A percentile compares a stretch with the other conserved stretches of the same genome.
Evolutionary conservation across 208 protist species (phyloP).

Genomic region (Leishmania gerbilli): DNA sequence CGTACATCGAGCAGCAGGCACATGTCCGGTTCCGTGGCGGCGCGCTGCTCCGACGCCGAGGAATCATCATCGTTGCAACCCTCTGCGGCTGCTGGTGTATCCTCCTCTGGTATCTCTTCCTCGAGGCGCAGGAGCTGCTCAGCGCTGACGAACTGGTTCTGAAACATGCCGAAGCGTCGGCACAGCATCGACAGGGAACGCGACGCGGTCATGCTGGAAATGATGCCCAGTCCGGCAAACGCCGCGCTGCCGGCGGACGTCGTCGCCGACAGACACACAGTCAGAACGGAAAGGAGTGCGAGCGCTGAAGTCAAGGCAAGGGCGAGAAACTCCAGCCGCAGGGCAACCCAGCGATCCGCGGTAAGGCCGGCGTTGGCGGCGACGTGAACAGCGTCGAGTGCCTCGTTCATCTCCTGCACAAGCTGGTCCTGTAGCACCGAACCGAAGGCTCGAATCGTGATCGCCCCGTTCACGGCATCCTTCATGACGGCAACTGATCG

Average conservation of each 20-base stretch:
- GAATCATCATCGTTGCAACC: constrained; percentile 4
- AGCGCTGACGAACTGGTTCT: constrained; percentile 80
- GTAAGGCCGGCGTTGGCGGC: constrained; percentile 54
- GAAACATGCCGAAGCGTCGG: constrained; percentile 67
- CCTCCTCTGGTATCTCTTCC: constrained; percentile 40
- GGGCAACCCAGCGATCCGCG: constrained; percentile 70
- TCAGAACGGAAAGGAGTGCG: constrained; percentile 61
- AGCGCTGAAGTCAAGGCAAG: constrained; percentile 63
- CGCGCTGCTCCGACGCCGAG: constrained; percentile 3
- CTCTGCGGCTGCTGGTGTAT: constrained; percentile 1
- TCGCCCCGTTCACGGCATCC: constrained; percentile 62
- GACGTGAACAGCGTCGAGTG: constrained; percentile 63
- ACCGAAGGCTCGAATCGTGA: constrained; percentile 71
- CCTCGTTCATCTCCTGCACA: constrained; percentile 51
- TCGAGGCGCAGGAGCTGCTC: constrained; percentile 63
- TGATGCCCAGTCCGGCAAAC: constrained; percentile 71
- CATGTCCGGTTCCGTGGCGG: not conserved
- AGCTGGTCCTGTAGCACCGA: constrained; percentile 37
- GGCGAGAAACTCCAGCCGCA: constrained; percentile 74
- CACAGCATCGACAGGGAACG: constrained; percentile 63
- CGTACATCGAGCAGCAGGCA: constrained; percentile 55
- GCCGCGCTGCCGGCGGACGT: constrained; percentile 34
- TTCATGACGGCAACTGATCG: constrained; percentile 55
- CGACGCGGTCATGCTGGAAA: constrained; percentile 61
- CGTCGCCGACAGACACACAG: constrained; percentile 39